Base-by-base conservation (phyloP, 2,329 filamentous ascomycete genomes). In the Cyphellophora attinorum region DNA sequence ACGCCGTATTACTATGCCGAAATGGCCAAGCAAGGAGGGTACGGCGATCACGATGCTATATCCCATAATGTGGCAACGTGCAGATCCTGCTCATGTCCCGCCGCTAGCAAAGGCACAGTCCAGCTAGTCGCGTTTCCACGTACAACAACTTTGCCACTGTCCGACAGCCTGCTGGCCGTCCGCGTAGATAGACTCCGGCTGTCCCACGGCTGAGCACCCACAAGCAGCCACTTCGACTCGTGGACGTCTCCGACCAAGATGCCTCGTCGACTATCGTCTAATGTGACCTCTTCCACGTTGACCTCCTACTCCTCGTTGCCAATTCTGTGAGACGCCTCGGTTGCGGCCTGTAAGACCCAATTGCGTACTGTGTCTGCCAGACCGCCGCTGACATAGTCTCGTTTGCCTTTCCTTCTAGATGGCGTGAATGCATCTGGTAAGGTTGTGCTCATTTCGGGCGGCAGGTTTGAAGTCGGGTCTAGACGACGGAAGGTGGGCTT, bases 401-500 rank as follows among this genome's bases (percentile, higher is more conserved):
- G 35, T 27, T 39, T 45, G 17, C 46, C 41, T 27, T 40, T 42
- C 17, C 40, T 40, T 13, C 39, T 34, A 11, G 46, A 47, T 3
- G 46, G 46, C n/a, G 46, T 46, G 34, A 49, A 49, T 6, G 41
- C 34, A 33, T 49, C 46, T 3, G 46, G 46, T 10, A 49, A 29
- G 2, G 37, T 34, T 16, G 36, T 18, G 11, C 15, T 37, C 28
- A 16, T 33, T 29, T 21, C 33, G 8, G 18, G 11, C 5, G 32
- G 30, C 18, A 29, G 8, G 3, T 29, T 13, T 16, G 18, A 11
- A 8, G 15, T 29, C 18, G 27, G 27, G n/a, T 29, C 27, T 11
- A 16, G 27, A 8, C 18, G 27, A 11, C 27, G 27, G 27, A 29
- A 29, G n/a, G 18, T 12, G 8, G 27, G 27, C 17, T 31, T 17